Evolutionary conservation across 176 grass and related monocot species (phyloP), one percentile per base, ranked within the genome.

Genomic region (Zoysia japonica): DNA sequence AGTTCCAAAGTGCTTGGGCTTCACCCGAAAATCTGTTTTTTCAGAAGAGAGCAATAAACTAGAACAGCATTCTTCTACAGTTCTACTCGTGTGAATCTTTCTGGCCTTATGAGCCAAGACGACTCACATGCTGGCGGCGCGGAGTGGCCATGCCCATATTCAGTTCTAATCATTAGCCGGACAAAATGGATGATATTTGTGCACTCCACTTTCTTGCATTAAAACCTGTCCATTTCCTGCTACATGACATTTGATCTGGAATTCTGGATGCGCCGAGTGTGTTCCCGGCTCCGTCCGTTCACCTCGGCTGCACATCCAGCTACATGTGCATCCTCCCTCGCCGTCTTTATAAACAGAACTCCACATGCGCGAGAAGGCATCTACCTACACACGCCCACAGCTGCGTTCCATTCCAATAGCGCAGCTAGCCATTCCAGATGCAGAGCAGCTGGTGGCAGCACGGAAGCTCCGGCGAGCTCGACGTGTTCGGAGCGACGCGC

Each of bases 401-500:
- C 36, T 39, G 61, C 57, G 13, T 63, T 35, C 28, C 28, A 28
- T 28, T 4, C 61, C 2, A 66, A 11, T 16, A 40, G 12, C 16
- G n/a, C 71, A 38, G 12, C 5, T 51, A 38, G 12, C 5, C 54
- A 48, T 40, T 12, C 5, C 7, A 66, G n/a, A 83, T 83, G 80
- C 79, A 65, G 61, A 67, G 45, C 43, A 39, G 11, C 65, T 15
- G 16, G 15, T 55, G 52, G 60, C 70, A n/a, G 50, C 14, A 16
- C 65, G 57, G 61, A 5, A 68, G 60, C 74, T 86, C 90, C 65
- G 90, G 76, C 43, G 86, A 92, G 60, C 86, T 92, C 39, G 83
- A 57, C 17, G 90, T 92, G 44, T 89, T 89, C 16, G 71, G 87
- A 39, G 90, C 86, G 0, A 76, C 86, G 10, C 54, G 70, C 50